Evolutionary conservation across 305 asterid species (phyloP), one percentile per base, ranked within the genome.

Genomic region (Fraxinus nigra): DNA sequence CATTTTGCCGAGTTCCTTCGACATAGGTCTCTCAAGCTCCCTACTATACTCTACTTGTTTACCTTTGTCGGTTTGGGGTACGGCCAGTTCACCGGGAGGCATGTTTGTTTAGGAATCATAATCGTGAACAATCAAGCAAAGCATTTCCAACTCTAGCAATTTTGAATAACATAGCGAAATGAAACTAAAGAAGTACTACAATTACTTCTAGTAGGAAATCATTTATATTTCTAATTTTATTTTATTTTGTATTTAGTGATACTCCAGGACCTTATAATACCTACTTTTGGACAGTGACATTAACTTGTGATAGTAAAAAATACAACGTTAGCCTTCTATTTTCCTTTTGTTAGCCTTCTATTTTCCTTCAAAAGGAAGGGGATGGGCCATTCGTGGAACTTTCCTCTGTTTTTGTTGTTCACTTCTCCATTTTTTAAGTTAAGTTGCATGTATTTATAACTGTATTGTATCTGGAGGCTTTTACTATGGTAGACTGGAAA

Each of bases 381-480:
- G 16, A 22, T 22, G 33, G 16, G 72, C 16, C 16, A 24, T 24
- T 63, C 7, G 16, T 63, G 14, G 28, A 61, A 20, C 33, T 24
- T 61, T 9, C 72, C 34, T 24, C 16, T 63, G 72, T 24, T 63
- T 24, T 63, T 0, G 5, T 63, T 8, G 33, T 63, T 10, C 32
- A 24, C 72, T 61, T 63, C 34, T 24, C 33, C 72, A 63, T 3
- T 63, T 63, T 18, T 22, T 24, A 8, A 24, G 70, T 61, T 61
- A 8, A 61, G 72, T 63, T 63, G 33, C 72, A 22, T 24, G 34
- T 24, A 56, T 56, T 11, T 7, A 56, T 84, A 28, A 30, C 10
- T 33, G 11, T 75, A 72, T 72, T 59, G 48, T 83, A 43, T 84
- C 77, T 48, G 30, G 61, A 65, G 67, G 69, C 67, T 74, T 82